Percentiles rank a stretch among this genome's conserved stretches.
Evolutionary conservation across 2,329 filamentous ascomycete species (phyloP).

Genomic region (Amesomyces nigricolor): DNA sequence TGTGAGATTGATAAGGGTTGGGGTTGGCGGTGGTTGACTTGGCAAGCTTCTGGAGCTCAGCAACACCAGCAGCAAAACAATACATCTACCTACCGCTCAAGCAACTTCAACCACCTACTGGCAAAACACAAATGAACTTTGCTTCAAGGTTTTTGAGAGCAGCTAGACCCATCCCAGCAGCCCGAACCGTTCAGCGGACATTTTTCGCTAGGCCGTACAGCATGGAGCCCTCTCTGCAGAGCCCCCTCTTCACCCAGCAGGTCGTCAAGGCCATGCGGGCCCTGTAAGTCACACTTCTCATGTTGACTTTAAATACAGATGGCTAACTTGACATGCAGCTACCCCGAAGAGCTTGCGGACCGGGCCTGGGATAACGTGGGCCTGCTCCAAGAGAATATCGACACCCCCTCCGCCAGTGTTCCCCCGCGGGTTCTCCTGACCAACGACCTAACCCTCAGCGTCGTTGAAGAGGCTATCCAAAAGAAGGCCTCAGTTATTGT

Average conservation of each 20-base stretch:
- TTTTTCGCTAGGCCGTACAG: conserved; percentile 6
- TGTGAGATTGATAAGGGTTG: conserved; percentile 11
- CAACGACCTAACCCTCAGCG: conserved; percentile 82
- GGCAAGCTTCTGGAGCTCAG: neutral
- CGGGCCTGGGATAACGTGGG: conserved; percentile 96
- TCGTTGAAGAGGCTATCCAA: conserved; percentile 83
- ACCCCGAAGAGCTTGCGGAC: conserved; percentile 84
- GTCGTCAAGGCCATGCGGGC: conserved; percentile 75
- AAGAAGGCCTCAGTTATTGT: conserved; percentile 73
- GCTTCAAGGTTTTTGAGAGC: neutral
- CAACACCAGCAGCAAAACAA: neutral
- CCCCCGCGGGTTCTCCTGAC: conserved; percentile 51
- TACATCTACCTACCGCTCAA: too few relatives aligned
- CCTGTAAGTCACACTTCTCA: conserved; percentile 50
- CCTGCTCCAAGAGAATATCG: conserved; percentile 54
- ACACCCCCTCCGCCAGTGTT: conserved; percentile 19
- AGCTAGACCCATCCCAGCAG: conserved; percentile 1
- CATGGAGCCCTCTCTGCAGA: conserved; percentile 22
- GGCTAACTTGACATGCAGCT: conserved; percentile 46
- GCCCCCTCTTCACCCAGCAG: conserved; percentile 42
- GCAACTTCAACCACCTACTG: too few relatives aligned
- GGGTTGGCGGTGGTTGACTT: neutral
- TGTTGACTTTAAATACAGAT: neutral
- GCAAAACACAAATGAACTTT: conserved; percentile 11
- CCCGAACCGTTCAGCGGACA: neutral